Percentiles rank a stretch among this genome's conserved stretches.
Evolutionary conservation across 768 basidiomycete species (phyloP).

Genomic region (Coprinopsis sp.): DNA sequence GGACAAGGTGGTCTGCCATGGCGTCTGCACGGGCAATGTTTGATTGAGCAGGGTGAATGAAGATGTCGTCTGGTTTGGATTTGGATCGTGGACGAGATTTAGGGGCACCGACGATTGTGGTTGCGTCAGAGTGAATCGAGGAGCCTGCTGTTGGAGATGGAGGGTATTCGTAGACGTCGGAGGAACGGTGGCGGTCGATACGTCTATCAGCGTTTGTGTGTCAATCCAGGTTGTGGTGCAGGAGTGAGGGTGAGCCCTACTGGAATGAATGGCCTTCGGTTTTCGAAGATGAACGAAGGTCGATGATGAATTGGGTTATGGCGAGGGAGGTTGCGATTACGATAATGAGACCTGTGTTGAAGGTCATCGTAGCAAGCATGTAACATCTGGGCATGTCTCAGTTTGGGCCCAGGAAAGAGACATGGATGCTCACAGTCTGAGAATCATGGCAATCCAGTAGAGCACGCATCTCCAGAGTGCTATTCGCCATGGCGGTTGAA

Average conservation of each 20-base stretch:
- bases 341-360: constrained; percentile 41
- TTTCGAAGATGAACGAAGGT: constrained; percentile 7
- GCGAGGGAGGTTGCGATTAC: constrained; percentile 53
- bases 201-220: neutral
- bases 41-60: constrained; percentile 59
- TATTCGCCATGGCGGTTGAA: constrained; percentile 35
- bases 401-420: neutral
- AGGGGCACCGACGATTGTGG: constrained; percentile 15
- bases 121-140: constrained; percentile 15
- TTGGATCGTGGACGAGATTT: constrained; percentile 39
- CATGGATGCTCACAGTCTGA: constrained; percentile 52
- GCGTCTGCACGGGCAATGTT: constrained; percentile 66
- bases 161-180: too few relatives aligned
- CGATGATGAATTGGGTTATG: constrained; percentile 44
- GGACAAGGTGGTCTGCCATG: constrained; percentile 49
- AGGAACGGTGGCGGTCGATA: neutral
- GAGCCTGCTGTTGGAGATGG: too few relatives aligned
- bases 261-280: neutral
- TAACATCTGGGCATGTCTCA: constrained; percentile 42
- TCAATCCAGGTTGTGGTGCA: neutral
- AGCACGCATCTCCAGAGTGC: constrained; percentile 51
- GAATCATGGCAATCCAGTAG: constrained; percentile 53
- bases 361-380: constrained; percentile 72
- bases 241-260: constrained; percentile 3
- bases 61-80: constrained; percentile 54